Conservation (phyloP, 768 basidiomycete genomes). For the Collybiopsis confluens region DNA sequence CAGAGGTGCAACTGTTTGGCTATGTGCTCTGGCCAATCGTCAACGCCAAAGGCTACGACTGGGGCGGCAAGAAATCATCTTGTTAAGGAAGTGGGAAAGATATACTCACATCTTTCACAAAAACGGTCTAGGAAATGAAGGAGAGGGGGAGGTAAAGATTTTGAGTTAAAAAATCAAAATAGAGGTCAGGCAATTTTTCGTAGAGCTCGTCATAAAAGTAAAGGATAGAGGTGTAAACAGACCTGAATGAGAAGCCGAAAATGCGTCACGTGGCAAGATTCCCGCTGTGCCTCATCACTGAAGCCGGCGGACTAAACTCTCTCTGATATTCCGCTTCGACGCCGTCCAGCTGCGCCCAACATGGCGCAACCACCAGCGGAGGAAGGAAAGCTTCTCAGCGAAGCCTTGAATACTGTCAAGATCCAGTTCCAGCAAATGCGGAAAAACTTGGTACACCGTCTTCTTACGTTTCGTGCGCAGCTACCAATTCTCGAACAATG, state of each 20-base stretch:
- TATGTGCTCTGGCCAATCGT: conserved; percentile 20
- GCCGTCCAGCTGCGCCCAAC: conserved; percentile 7
- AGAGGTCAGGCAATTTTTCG: too few species aligned
- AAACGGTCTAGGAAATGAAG: too few species aligned
- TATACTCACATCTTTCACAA: not conserved
- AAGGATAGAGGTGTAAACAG: too few species aligned
- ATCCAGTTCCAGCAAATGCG: conserved; percentile 95
- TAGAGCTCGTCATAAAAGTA: too few species aligned
- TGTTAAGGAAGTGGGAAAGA: not conserved
- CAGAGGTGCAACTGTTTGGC: conserved; percentile 21
- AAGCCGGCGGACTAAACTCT: not conserved
- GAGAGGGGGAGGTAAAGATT: too few species aligned
- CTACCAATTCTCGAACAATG: not conserved
- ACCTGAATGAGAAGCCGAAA: too few species aligned
- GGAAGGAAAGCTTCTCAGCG: conserved; percentile 82
- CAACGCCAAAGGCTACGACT: conserved; percentile 18
- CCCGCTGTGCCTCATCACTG: not conserved
- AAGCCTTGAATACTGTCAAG: conserved; percentile 82
- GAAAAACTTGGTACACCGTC: conserved; percentile 82
- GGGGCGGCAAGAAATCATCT: conserved; percentile 19
- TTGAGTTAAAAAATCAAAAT: too few species aligned
- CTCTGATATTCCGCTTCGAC: conserved; percentile 2
- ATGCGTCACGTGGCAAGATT: too few species aligned
- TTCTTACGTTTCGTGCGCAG: too few species aligned
- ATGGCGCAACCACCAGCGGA: conserved; percentile 51